Conservation (phyloP, 2,329 filamentous ascomycete species). For the Exophiala calicioides region DNA sequence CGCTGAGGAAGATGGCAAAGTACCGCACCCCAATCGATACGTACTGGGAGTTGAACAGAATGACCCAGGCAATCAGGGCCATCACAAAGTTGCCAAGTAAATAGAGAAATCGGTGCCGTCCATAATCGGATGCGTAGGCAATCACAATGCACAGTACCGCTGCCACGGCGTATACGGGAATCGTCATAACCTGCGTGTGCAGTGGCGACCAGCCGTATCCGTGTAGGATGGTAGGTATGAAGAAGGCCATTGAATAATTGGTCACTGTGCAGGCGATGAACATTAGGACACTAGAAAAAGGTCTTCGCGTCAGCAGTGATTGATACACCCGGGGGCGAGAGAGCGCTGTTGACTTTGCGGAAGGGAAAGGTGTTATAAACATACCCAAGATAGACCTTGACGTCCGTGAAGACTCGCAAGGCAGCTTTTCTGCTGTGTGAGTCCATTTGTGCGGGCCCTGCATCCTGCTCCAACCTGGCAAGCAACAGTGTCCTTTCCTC, state of each 20-base stretch:
- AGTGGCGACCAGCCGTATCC: constrained; percentile 36
- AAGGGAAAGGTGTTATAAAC: too few species aligned
- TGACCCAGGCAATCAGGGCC: constrained; percentile 37
- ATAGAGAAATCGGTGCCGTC: constrained; percentile 38
- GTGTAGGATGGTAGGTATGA: constrained; percentile 39
- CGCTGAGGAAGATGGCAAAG: constrained; percentile 32
- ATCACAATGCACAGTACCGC: constrained; percentile 31
- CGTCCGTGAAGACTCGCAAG: constrained; percentile 34
- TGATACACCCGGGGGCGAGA: constrained; percentile 25
- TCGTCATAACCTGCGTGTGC: constrained; percentile 38
- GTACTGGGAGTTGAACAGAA: constrained; percentile 33
- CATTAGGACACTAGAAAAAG: constrained; percentile 21
- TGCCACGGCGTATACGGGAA: constrained; percentile 38
- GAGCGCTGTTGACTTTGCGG: too few species aligned
- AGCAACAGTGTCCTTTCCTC: constrained; percentile 40
- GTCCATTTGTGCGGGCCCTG: constrained; percentile 31
- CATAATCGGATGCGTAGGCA: constrained; percentile 33
- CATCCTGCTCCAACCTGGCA: constrained; percentile 31
- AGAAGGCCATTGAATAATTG: constrained; percentile 35
- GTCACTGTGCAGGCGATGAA: constrained; percentile 38
- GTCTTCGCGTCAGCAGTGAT: constrained; percentile 22
- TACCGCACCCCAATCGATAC: constrained; percentile 31
- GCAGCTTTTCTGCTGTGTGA: constrained; percentile 32
- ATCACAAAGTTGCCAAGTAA: constrained; percentile 36
- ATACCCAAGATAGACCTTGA: constrained; percentile 36